phyloP scores from a whole-genome alignment of 2,329 filamentous ascomycete genomes.

The Gyromitra esculenta region DNA sequence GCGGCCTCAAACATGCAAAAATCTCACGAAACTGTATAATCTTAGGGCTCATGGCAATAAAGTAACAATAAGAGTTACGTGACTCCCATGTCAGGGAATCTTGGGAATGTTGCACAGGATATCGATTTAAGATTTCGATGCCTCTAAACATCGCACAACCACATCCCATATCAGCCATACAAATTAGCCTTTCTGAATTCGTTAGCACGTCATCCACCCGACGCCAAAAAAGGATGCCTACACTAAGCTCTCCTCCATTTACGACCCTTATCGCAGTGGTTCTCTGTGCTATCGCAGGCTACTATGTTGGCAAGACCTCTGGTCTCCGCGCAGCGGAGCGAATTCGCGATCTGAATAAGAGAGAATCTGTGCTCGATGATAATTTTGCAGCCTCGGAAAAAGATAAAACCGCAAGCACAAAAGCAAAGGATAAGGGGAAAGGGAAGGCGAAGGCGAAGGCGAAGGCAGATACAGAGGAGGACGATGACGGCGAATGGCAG shows the following conservation, averaged over 20 bases:
- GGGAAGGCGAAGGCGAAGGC: conserved; percentile 52
- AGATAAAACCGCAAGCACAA: conserved; percentile 44
- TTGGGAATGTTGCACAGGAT: conserved; percentile 5
- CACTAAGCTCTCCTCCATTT: conserved; percentile 45
- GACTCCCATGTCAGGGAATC: background rate
- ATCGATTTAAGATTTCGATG: conserved; percentile 11
- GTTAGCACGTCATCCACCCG: background rate
- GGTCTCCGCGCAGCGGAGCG: conserved; percentile 40
- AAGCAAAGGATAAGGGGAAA: conserved; percentile 42
- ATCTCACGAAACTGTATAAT: no score
- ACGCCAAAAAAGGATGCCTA: conserved; percentile 18
- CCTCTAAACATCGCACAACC: conserved; percentile 39
- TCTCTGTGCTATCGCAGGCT: conserved; percentile 56
- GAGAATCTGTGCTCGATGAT: conserved; percentile 21
- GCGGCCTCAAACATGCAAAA: no score
- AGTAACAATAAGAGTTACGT: background rate
- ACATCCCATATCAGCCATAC: conserved; percentile 20
- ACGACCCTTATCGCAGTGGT: conserved; percentile 54
- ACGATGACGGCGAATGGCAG: conserved; percentile 46
- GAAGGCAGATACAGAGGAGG: conserved; percentile 4
- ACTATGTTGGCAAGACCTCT: conserved; percentile 57
- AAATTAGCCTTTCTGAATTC: conserved; percentile 12
- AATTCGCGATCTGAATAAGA: conserved; percentile 32
- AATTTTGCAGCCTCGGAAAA: conserved; percentile 7
- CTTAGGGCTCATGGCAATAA: no score